phyloP scores from a whole-genome alignment of 2,329 filamentous ascomycete species.

The Fusarium agapanthi region DNA sequence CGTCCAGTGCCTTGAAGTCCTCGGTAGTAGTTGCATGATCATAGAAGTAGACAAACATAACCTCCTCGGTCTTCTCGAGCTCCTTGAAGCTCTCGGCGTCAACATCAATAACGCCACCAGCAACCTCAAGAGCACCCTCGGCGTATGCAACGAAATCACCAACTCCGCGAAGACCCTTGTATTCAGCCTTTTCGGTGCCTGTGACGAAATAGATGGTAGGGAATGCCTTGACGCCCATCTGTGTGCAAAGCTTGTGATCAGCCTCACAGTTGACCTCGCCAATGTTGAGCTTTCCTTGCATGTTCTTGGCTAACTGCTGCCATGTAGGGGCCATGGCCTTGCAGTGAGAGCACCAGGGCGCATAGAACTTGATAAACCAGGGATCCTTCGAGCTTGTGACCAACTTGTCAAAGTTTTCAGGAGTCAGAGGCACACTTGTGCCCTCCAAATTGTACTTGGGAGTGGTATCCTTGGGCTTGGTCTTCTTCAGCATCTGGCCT shows the following conservation, averaged over 20 bases:
- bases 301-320: slow-evolving; percentile 88
- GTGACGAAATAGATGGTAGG: slow-evolving; percentile 94
- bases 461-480: slow-evolving; percentile 57
- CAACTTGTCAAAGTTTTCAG: slow-evolving; percentile 84
- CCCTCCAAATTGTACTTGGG: slow-evolving; percentile 78
- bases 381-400: slow-evolving; percentile 89
- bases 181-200: slow-evolving; percentile 90
- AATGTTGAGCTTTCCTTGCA: slow-evolving; percentile 89
- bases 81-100: slow-evolving; percentile 78
- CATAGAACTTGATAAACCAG: slow-evolving; percentile 99
- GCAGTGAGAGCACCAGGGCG: slow-evolving; percentile 96
- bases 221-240: slow-evolving; percentile 80
- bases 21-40: slow-evolving; percentile 93
- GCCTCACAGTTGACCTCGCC: slow-evolving; percentile 96
- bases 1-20: slow-evolving; percentile 88
- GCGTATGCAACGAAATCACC: slow-evolving; percentile 90
- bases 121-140: slow-evolving; percentile 83
- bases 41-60: slow-evolving; percentile 97
- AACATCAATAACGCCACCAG: slow-evolving; percentile 81
- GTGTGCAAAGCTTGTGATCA: slow-evolving; percentile 89
- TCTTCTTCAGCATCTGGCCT: slow-evolving; percentile 44
- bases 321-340: slow-evolving; percentile 91
- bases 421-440: slow-evolving; percentile 76
- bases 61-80: slow-evolving; percentile 91
- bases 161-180: slow-evolving; percentile 88